Evolutionary conservation across 257 asterid species (phyloP), one percentile per base, ranked within the genome.

Genomic region (Jaltomata sinuosa): DNA sequence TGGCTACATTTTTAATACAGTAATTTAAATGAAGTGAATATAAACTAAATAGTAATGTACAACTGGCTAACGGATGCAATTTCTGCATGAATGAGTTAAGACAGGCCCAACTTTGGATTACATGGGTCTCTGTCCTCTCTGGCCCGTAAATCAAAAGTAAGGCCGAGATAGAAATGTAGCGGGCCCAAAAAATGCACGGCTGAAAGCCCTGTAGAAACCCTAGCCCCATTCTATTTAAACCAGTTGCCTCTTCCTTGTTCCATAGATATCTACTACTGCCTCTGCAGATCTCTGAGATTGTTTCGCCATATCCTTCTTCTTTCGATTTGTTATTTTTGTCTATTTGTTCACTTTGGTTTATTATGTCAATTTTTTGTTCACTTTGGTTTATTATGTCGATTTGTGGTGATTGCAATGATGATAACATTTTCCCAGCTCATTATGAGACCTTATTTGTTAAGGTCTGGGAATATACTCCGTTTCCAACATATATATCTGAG

Each of bases 391-490:
- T 3, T 7, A 6, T 11, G 12, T 74, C 4, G 15, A 1, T 3
- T 6, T 8, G 0, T 2, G 52, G 31, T 12, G 34, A 84, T 86
- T 27, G 92, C 91, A 3, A 64, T 91, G 94, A 91, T 87, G 93
- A 90, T 53, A 54, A 81, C 83, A 86, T 88, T 87, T 87, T 90
- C 93, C 93, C 91, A 90, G 94, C 93, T 91, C 93, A 89, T 89
- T 88, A 89, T 87, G 94, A 91, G 94, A 81, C 85, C 87, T 90
- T 76, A 76, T 89, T 69, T 59, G n/a, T 84, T 80, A 82, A 84
- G 87, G 88, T 84, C 89, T 5, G 81, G 90, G 93, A 89, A 84
- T 76, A 42, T 42, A 88, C 40, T 84, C 12, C 52, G 29, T 81
- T 55, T 89, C 89, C 86, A 85, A 87, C 85, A 88, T 69, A 65